Evolutionary conservation across 495 filamentous ascomycete genomes (phyloP).

Genomic region (Aspergillus baeticus): DNA sequence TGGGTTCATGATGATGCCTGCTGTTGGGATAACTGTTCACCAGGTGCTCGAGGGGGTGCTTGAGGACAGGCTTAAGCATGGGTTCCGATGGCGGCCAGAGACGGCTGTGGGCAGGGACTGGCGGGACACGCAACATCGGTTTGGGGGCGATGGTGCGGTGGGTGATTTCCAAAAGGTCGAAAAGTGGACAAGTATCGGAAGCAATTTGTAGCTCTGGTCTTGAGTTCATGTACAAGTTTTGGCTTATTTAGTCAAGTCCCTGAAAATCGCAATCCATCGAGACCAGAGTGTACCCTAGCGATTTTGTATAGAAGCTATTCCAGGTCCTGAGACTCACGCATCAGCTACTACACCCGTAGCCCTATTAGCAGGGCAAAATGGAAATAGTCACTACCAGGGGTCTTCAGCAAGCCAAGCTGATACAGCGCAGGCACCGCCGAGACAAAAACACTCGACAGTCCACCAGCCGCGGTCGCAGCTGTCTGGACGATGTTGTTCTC

Average conservation of each 20-base stretch:
- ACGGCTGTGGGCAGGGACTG: constrained; percentile 46
- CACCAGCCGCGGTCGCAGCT: constrained; percentile 4
- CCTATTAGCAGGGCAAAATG: not conserved
- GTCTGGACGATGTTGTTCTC: constrained; percentile 13
- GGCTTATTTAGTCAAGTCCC: no score
- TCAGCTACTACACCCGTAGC: not conserved
- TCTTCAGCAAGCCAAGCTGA: not conserved
- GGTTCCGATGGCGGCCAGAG: constrained; percentile 53
- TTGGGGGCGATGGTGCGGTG: constrained; percentile 40
- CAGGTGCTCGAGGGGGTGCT: constrained; percentile 46
- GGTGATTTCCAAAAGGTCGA: constrained; percentile 49
- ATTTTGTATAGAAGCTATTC: no score
- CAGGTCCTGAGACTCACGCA: no score
- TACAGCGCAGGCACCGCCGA: constrained; percentile 8
- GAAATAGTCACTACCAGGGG: not conserved
- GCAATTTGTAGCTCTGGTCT: no score
- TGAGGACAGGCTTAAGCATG: constrained; percentile 35
- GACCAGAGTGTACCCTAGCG: no score
- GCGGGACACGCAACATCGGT: constrained; percentile 47
- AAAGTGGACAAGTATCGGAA: constrained; percentile 35
- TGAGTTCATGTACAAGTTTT: no score
- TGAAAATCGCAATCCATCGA: no score
- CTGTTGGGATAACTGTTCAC: constrained; percentile 46
- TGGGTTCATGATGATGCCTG: constrained; percentile 50
- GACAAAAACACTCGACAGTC: constrained; percentile 5